These are phyloP conservation scores for Coemansia sp. DNA, from an alignment of 192 early-diverging fungal genomes.

Conservation along the genomic window DNA sequence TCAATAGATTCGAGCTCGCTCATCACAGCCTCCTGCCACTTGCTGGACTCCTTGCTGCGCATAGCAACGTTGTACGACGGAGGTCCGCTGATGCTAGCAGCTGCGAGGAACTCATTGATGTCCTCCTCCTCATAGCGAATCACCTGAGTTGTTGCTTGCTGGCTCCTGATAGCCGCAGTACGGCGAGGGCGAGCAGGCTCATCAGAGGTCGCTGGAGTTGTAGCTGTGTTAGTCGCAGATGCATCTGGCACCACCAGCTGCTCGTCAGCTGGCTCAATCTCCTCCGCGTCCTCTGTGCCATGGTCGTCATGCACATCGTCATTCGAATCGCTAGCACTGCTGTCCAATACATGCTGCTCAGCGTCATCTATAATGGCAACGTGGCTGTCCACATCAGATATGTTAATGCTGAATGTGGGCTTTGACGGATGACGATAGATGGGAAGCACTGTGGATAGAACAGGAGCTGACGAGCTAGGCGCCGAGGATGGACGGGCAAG, in stretches of 20 bases:
- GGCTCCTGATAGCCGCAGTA: neutral
- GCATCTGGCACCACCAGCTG: neutral
- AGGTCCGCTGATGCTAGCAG: neutral
- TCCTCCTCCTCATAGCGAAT: neutral
- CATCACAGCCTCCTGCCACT: neutral
- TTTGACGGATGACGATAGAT: neutral
- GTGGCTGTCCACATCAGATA: neutral
- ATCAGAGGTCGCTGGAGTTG: neutral
- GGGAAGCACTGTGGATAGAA: neutral
- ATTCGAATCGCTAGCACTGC: neutral
- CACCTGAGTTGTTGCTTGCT: neutral
- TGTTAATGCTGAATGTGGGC: neutral
- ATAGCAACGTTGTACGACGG: neutral
- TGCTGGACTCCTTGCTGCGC: neutral
- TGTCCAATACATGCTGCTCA: neutral
- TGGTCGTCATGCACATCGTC: neutral
- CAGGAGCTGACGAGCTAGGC: neutral
- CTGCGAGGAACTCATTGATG: neutral
- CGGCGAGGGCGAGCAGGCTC: neutral
- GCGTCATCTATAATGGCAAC: neutral
- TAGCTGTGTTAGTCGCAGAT: neutral
- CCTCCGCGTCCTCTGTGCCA: neutral
- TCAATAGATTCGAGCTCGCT: conserved; percentile 5
- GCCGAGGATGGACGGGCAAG: neutral
- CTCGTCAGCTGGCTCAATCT: neutral